Conservation (phyloP, 164 flowering plant species). For the Aristolochia californica region DNA sequence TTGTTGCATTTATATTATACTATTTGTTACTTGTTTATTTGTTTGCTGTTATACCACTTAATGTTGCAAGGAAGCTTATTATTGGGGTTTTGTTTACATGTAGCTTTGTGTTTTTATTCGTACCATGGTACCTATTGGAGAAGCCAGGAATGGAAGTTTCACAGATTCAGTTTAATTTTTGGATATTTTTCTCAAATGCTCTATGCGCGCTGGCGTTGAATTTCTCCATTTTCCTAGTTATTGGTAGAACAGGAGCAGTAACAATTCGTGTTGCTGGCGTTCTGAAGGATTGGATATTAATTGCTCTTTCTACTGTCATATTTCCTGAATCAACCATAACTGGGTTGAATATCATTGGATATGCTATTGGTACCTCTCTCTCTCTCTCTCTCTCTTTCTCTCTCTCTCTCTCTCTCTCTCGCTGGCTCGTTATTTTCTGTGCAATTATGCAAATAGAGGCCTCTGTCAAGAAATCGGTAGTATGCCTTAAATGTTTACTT, state of each 20-base stretch:
- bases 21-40: background rate
- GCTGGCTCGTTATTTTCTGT: background rate
- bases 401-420: background rate
- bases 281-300: conserved; percentile 92
- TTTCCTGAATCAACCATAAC: conserved; percentile 95
- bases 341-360: conserved; percentile 80
- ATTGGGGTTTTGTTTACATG: conserved; percentile 15
- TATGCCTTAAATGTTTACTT: no score
- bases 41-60: background rate
- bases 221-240: conserved; percentile 83
- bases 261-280: conserved; percentile 98
- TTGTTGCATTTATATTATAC: background rate
- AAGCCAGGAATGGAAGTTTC: conserved; percentile 68
- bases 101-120: conserved; percentile 86
- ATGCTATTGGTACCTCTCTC: conserved; percentile 67
- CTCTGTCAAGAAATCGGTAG: no score
- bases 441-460: background rate
- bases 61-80: conserved; percentile 5
- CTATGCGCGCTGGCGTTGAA: conserved; percentile 87
- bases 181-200: conserved; percentile 95
- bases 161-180: conserved; percentile 85
- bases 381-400: background rate
- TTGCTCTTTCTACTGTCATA: conserved; percentile 89
- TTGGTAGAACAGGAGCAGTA: conserved; percentile 97
- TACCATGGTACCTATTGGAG: conserved; percentile 90